A percentile compares a stretch with the other conserved stretches of the same genome.
Evolutionary conservation across 2,329 filamentous ascomycete genomes (phyloP).

Genomic region (Fusarium euwallaceae): DNA sequence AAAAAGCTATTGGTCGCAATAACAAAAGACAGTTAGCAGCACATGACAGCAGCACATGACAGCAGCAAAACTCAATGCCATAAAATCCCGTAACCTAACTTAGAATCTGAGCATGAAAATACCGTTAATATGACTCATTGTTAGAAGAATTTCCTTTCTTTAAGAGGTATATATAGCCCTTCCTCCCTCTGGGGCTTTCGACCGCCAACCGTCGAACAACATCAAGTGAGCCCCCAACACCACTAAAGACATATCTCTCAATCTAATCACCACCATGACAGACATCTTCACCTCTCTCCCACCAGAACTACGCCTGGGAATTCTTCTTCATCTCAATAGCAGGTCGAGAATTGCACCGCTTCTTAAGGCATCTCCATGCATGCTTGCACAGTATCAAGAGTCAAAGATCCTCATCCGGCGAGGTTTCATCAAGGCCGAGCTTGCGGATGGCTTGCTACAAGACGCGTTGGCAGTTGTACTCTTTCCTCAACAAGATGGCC

Average conservation of each 20-base stretch:
- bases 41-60: too few species aligned
- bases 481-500: background rate
- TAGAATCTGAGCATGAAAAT: too few species aligned
- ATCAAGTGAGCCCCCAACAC: background rate
- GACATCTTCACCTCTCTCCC: background rate
- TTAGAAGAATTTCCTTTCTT: too few species aligned
- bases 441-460: background rate
- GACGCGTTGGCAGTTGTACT: conserved; percentile 1
- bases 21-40: too few species aligned
- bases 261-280: background rate
- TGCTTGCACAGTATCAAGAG: conserved; percentile 1
- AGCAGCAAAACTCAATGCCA: too few species aligned
- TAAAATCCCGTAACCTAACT: too few species aligned
- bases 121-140: too few species aligned
- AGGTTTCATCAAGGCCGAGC: background rate
- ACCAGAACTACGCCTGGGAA: background rate
- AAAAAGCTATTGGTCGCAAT: too few species aligned
- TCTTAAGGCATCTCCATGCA: background rate
- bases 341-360: background rate
- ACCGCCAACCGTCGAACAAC: too few species aligned
- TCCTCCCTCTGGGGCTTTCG: too few species aligned
- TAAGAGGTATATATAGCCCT: too few species aligned
- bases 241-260: background rate
- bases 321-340: background rate
- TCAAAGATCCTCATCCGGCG: background rate